Evolutionary conservation across 495 filamentous ascomycete genomes (phyloP), one percentile per base, ranked within the genome.

Genomic region (Annulohypoxylon maeteangense): DNA sequence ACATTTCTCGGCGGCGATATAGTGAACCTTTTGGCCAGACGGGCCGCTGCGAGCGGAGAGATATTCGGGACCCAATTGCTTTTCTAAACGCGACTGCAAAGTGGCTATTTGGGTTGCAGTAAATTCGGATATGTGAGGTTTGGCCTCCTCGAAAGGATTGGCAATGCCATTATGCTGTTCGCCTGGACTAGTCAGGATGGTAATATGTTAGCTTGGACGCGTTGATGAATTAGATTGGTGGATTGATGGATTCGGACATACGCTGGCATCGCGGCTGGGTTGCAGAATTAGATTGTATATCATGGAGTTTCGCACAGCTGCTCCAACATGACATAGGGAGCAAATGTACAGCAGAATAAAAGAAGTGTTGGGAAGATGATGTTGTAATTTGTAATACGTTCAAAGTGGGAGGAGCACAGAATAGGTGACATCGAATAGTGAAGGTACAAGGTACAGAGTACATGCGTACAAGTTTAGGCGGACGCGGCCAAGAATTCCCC

Each of bases 41-140:
- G 92, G 88, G 16, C 96, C 95, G 14, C 90, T 84, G 72, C 95
- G 85, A 4, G 91, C 86, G 1, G 94, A 98, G 50, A 99, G 90
- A 76, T 95, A 98, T 82, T 99, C 96, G 1, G 95, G 96, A 1
- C 95, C 95, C n/a, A 99, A 87, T 74, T 98, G 93, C 72, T 93
- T 95, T 68, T 97, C 91, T 27, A 99, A 88, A 10, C 91, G 88
- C 69, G 87, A 86, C 78, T 97, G 93, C 7, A 99, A 83, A 0
- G 93, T 94, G 8, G 95, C 94, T 45, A 97, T 94, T 81, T 99
- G 90, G 68, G 85, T 81, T n/a, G 94, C 92, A 1, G 94, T 97
- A 79, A 92, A 98, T 71, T 91, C 89, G 68, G 80, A 90, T 7
- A 95, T 86, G 8, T 87, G 87, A 25, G 85, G 88, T 75, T 85